Conservation (phyloP, 441 rosid species). For the Euphorbia neoarborescens region DNA sequence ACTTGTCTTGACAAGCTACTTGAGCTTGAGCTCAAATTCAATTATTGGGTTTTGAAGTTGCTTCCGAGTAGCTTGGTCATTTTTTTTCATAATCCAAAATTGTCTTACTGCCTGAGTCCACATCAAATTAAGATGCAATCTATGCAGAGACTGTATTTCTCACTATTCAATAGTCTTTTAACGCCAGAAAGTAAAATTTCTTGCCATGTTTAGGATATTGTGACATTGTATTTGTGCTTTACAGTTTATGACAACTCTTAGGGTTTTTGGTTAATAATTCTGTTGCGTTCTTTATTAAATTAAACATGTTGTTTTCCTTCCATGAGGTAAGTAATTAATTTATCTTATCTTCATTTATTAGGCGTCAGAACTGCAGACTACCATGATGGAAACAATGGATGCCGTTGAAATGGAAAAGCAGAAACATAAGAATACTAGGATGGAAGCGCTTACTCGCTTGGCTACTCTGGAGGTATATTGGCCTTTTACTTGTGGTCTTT, state of each 20-base stretch:
- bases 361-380: conserved; percentile 89
- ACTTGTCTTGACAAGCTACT: not conserved
- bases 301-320: conserved; percentile 6
- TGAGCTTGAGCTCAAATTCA: not conserved
- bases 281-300: not conserved
- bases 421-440: conserved; percentile 92
- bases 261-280: not conserved
- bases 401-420: conserved; percentile 85
- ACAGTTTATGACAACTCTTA: not conserved
- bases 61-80: not conserved
- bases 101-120: not conserved
- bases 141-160: not conserved
- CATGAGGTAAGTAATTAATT: not conserved
- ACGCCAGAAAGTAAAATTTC: not conserved
- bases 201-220: not conserved
- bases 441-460: conserved; percentile 69
- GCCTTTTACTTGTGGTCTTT: conserved; percentile 13
- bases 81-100: not conserved
- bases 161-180: not conserved
- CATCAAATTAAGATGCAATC: not conserved
- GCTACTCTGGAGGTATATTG: conserved; percentile 73
- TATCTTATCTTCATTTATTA: conserved; percentile 22
- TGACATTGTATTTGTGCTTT: not conserved
- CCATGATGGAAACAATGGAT: conserved; percentile 84
- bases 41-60: not conserved